Evolutionary conservation across 2,329 filamentous ascomycete species (phyloP), one percentile per base, ranked within the genome.

Genomic region (Aulographum hederae): DNA sequence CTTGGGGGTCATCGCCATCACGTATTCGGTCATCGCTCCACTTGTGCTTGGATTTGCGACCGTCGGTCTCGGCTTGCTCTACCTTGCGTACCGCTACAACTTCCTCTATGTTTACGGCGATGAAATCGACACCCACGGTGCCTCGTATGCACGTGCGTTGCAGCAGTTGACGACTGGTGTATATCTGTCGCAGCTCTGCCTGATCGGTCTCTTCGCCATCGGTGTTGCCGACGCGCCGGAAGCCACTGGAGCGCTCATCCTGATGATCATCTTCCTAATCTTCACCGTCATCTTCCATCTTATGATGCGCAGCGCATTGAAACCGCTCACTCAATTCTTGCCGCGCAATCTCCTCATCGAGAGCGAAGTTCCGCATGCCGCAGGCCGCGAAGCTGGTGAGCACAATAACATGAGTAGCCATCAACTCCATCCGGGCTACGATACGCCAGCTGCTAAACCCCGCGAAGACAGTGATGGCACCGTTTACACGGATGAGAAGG

Each of bases 31-130:
- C 41, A 61, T 64, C 33, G 59, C 60, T 6, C 60, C 60, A 3
- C 41, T 64, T 3, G 53, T 62, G 5, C 44, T 63, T 2, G 56
- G 56, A 23, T 63, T 64, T 38, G 52, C 56, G 4, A 48, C 49
- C 5, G 41, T 61, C 11, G 58, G 59, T 12, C 45, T 63, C 18
- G 43, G 41, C 19, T 47, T 63, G 5, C 51, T 60, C 37, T 63
- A 62, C 43, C 37, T 61, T 26, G 57, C 53, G 32, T 63, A 57
- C 44, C 53, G 57, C 13, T 63, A 64, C 48, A 61, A 60, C 36
- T 49, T 62, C 39, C 51, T 63, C 8, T 64, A 60, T 40, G 56
- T 60, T 10, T 58, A 58, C 41, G 57, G 56, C 36, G 56, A 56
- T 34, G 40, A 50, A 25, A 50, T 60, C 32, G 60, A 64, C 37